A percentile compares a stretch with the other conserved stretches of the same genome.
These are phyloP conservation scores for Mycosphaerella sp. DNA, from an alignment of 2,329 filamentous ascomycete genomes.

Conservation along the genomic window DNA sequence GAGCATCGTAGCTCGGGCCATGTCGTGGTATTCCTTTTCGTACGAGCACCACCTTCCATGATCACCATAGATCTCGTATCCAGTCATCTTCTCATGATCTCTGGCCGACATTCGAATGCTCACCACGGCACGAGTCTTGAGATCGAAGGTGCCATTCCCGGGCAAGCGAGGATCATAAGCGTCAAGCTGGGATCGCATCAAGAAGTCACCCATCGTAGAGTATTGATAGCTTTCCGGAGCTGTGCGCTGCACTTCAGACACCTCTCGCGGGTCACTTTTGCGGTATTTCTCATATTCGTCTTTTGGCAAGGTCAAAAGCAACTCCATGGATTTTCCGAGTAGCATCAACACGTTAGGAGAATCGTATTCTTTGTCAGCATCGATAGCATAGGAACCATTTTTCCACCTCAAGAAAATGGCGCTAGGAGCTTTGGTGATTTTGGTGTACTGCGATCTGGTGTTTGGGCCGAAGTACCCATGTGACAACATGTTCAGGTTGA, in stretches of 20 bases:
- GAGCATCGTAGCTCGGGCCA: constrained; percentile 88
- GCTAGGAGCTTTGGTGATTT: constrained; percentile 63
- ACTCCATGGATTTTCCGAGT: constrained; percentile 94
- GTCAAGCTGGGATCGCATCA: constrained; percentile 93
- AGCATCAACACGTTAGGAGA: constrained; percentile 79
- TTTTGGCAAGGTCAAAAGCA: constrained; percentile 76
- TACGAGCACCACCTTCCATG: constrained; percentile 83
- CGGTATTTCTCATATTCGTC: constrained; percentile 83
- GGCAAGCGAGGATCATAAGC: constrained; percentile 80
- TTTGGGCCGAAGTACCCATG: constrained; percentile 52
- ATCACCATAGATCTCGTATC: constrained; percentile 75
- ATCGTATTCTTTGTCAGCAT: constrained; percentile 91
- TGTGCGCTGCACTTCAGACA: constrained; percentile 64
- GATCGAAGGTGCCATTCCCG: constrained; percentile 87
- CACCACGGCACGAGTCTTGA: constrained; percentile 90
- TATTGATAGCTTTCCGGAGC: constrained; percentile 80
- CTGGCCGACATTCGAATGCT: constrained; percentile 80
- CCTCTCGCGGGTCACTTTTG: constrained; percentile 57
- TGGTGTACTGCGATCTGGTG: constrained; percentile 61
- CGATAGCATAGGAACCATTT: constrained; percentile 85
- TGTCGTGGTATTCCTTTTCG: constrained; percentile 93
- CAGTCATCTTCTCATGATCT: constrained; percentile 65
- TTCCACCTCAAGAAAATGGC: constrained; percentile 77
- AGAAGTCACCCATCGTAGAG: constrained; percentile 74
- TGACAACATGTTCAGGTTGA: constrained; percentile 63